Conservation (phyloP, 495 filamentous ascomycete genomes). For the Bathelium albidoporum region DNA sequence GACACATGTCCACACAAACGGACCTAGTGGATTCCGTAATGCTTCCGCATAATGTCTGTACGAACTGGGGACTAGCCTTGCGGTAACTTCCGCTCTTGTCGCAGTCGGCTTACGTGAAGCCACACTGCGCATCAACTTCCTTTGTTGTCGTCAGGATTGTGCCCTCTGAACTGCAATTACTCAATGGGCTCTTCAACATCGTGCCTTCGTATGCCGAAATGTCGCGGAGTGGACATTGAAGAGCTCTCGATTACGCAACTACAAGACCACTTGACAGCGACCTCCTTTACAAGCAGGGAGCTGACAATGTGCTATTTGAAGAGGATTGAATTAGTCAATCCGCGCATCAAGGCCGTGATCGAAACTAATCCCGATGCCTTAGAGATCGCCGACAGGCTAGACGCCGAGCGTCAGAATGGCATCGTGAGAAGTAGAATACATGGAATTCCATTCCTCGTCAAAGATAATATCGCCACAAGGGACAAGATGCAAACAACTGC, state of each 20-base stretch:
- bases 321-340: background rate
- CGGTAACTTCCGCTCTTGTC: too few species aligned
- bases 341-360: background rate
- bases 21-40: too few species aligned
- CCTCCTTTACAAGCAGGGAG: background rate
- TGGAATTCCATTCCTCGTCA: slow-evolving; percentile 9
- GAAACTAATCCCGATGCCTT: slow-evolving; percentile 10
- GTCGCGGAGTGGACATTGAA: background rate
- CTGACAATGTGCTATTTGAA: background rate
- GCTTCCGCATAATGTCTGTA: too few species aligned
- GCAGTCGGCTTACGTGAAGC: too few species aligned
- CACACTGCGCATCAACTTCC: too few species aligned
- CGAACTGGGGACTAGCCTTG: too few species aligned
- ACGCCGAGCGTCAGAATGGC: slow-evolving; percentile 6
- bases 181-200: background rate
- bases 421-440: slow-evolving; percentile 4
- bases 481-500: slow-evolving; percentile 11
- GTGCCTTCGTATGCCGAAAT: background rate
- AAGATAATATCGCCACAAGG: slow-evolving; percentile 11
- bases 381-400: slow-evolving; percentile 2
- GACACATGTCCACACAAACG: too few species aligned
- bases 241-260: background rate
- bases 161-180: too few species aligned
- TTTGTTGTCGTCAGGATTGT: too few species aligned
- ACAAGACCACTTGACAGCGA: background rate